Evolutionary conservation across 169 alveolate species (phyloP), one percentile per base, ranked within the genome.

Genomic region (Plasmodium gaboni): DNA sequence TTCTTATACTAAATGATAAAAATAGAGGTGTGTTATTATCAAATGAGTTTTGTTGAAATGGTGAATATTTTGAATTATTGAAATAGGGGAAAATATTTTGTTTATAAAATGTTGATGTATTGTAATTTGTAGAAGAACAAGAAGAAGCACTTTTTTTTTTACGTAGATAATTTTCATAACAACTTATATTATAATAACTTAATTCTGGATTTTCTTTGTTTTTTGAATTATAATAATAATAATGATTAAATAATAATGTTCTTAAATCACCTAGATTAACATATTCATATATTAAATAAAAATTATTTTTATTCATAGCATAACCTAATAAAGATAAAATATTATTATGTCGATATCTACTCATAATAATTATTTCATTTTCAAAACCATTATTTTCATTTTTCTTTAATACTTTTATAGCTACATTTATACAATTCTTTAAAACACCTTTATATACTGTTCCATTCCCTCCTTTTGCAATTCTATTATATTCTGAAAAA

Each of bases 371-470:
- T 9, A 78, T 19, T 65, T 78, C 89, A 78, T 78, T 78, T 78
- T 78, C 89, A 59, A 78, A 78, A 51, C 89, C 89, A 42, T 78
- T 78, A 46, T 78, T 78, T 78, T 78, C 89, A 78, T 78, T 78
- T 78, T 65, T 78, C 19, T 78, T 28, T 22, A 78, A 65, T 32
- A 78, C 89, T 51, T 78, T 78, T 65, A 78, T 65, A 13, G 89
- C 89, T 12, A 78, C 89, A 50, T 57, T 63, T 51, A 78, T 78
- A 48, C 89, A 78, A 10, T 70, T 50, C 67, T 78, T 78, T 65
- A 78, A n/a, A 46, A 78, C 32, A n/a, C 89, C 89, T 78, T 53
- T 78, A 59, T 78, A 78, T 9, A 78, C 89, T 9, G 65, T 46
- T 50, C 89, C 89, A 65, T 78, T 78, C 19, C 89, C 89, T 64